Evolutionary conservation across 495 filamentous ascomycete species (phyloP).

Genomic region (Friedmanniomyces simplex): DNA sequence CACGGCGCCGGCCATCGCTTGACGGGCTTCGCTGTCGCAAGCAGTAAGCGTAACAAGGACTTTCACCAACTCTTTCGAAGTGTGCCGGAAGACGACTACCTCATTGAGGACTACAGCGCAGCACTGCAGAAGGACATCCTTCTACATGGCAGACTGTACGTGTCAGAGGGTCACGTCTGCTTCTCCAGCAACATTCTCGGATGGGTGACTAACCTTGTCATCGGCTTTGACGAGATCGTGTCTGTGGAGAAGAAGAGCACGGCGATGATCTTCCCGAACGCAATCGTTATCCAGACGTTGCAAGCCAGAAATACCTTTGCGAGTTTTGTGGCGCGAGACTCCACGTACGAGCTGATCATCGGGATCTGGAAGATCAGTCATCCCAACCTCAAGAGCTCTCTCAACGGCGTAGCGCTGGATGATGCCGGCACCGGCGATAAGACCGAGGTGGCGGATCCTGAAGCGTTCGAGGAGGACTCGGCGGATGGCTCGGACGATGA

Average conservation of each 20-base stretch:
- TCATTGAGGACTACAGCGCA: slow-evolving; percentile 98
- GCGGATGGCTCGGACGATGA: slow-evolving; percentile 49
- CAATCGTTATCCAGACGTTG: slow-evolving; percentile 89
- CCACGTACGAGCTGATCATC: slow-evolving; percentile 92
- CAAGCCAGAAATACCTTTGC: slow-evolving; percentile 94
- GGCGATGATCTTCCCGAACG: slow-evolving; percentile 92
- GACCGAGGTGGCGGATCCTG: slow-evolving; percentile 67
- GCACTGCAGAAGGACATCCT: slow-evolving; percentile 94
- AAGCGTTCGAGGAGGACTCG: slow-evolving; percentile 42
- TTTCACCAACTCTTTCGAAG: slow-evolving; percentile 91
- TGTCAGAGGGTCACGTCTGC: slow-evolving; percentile 94
- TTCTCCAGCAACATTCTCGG: slow-evolving; percentile 98
- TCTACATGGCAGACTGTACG: slow-evolving; percentile 83
- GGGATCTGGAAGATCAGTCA: slow-evolving; percentile 98
- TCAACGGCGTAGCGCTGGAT: slow-evolving; percentile 75
- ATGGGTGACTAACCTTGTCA: slow-evolving; percentile 93
- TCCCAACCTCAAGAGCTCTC: slow-evolving; percentile 73
- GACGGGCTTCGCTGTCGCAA: slow-evolving; percentile 93
- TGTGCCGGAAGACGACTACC: slow-evolving; percentile 93
- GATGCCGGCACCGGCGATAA: slow-evolving; percentile 75
- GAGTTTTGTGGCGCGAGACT: slow-evolving; percentile 86
- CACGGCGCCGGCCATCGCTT: slow-evolving; percentile 56
- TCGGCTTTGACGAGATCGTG: slow-evolving; percentile 96
- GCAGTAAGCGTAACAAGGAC: slow-evolving; percentile 88
- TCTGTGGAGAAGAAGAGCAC: slow-evolving; percentile 95